phyloP scores from a whole-genome alignment of 257 asterid genomes.

The Penstemon barbatus region DNA sequence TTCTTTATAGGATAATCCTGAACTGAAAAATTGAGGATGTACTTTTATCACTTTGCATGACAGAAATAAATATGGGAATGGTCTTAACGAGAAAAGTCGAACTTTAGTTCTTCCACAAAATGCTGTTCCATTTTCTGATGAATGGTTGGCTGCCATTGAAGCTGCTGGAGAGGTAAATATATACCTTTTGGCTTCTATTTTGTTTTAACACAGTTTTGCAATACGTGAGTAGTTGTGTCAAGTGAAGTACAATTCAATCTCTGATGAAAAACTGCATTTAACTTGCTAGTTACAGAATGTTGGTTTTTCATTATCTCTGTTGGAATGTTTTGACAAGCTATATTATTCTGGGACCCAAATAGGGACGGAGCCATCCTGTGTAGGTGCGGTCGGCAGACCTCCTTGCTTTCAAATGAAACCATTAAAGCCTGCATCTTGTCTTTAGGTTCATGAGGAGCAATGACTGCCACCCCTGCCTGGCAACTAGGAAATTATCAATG shows the following conservation, averaged over 20 bases:
- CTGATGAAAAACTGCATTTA: conserved; percentile 13
- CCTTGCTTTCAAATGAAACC: too few species aligned
- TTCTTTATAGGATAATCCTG: conserved; percentile 22
- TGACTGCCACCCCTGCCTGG: too few species aligned
- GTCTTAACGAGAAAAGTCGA: conserved; percentile 33
- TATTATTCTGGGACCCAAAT: conserved; percentile 2
- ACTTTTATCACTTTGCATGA: conserved; percentile 26
- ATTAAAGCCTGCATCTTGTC: too few species aligned
- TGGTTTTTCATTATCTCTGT: not conserved
- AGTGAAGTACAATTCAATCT: not conserved
- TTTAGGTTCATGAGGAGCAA: too few species aligned
- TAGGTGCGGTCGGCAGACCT: too few species aligned
- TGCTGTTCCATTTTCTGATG: conserved; percentile 92
- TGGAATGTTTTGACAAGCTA: not conserved
- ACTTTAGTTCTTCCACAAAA: conserved; percentile 50
- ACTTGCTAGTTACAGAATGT: conserved; percentile 2
- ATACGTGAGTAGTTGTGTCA: not conserved
- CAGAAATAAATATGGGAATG: conserved; percentile 43
- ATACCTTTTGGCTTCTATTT: conserved; percentile 13
- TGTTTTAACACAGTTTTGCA: not conserved
- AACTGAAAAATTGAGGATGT: conserved; percentile 18
- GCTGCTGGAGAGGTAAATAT: conserved; percentile 95
- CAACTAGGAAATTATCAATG: too few species aligned
- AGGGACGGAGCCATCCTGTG: too few species aligned
- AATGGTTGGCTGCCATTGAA: conserved; percentile 96